phyloP scores from a whole-genome alignment of 768 basidiomycete species.

The Russula sp. region DNA sequence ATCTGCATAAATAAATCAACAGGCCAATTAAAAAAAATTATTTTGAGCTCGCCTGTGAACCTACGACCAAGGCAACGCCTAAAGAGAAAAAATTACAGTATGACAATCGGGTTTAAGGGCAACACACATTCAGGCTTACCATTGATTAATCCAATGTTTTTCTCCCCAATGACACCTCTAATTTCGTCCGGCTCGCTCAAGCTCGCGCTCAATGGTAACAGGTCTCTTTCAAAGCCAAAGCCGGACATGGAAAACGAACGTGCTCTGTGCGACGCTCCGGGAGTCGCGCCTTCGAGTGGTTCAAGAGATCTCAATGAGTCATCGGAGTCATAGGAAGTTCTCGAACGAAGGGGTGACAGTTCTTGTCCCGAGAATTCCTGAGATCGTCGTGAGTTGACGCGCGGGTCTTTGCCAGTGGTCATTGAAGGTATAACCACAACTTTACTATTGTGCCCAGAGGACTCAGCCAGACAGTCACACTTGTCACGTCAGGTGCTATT shows the following conservation, averaged over 20 bases:
- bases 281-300: conserved; percentile 55
- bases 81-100: not conserved
- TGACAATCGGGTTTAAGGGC: not conserved
- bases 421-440: conserved; percentile 28
- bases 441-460: not conserved
- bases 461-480: not conserved
- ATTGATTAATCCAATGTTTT: conserved; percentile 69
- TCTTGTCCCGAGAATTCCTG: conserved; percentile 5
- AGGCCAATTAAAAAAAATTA: conserved; percentile 6
- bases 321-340: conserved; percentile 54
- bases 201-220: conserved; percentile 73
- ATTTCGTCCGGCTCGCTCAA: conserved; percentile 61
- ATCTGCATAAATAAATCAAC: conserved; percentile 40
- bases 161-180: conserved; percentile 49
- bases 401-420: conserved; percentile 31
- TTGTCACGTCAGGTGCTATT: not conserved
- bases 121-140: conserved; percentile 36
- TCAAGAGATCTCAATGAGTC: conserved; percentile 78
- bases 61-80: conserved; percentile 86
- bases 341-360: conserved; percentile 27
- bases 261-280: conserved; percentile 29
- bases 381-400: conserved; percentile 25
- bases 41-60: conserved; percentile 54
- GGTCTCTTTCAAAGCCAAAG: conserved; percentile 72
- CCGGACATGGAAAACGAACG: conserved; percentile 60